phyloP scores from a whole-genome alignment of 2,329 filamentous ascomycete genomes.

The Davidsoniella eucalypti region DNA sequence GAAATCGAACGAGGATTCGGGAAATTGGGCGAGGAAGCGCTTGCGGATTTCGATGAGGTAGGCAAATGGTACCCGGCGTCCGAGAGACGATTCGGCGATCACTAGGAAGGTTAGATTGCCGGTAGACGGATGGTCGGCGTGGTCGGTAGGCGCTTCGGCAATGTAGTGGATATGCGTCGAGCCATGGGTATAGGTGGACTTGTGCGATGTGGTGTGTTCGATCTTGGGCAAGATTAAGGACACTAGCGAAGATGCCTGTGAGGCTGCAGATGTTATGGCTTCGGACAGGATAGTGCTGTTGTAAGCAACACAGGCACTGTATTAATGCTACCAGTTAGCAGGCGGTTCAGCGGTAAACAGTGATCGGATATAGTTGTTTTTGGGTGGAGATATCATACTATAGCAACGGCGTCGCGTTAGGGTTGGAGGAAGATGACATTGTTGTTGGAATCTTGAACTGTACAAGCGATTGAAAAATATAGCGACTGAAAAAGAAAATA shows the following conservation, averaged over 20 bases:
- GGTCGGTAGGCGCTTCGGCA: slow-evolving; percentile 59
- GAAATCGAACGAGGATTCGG: slow-evolving; percentile 52
- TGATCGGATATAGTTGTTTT: not conserved
- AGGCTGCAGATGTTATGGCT: slow-evolving; percentile 73
- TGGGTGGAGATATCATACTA: slow-evolving; percentile 37
- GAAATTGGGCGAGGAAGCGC: slow-evolving; percentile 61
- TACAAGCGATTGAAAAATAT: not conserved
- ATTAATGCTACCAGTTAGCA: slow-evolving; percentile 2
- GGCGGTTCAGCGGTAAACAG: not conserved
- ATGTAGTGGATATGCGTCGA: slow-evolving; percentile 92
- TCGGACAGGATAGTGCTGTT: slow-evolving; percentile 85
- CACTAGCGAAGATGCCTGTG: slow-evolving; percentile 70
- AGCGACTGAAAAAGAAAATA: no score
- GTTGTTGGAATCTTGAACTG: slow-evolving; percentile 24
- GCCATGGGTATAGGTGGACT: slow-evolving; percentile 88
- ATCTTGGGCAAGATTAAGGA: slow-evolving; percentile 94
- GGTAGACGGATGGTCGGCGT: slow-evolving; percentile 40
- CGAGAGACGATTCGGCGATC: slow-evolving; percentile 63
- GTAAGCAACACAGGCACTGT: slow-evolving; percentile 83
- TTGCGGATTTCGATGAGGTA: slow-evolving; percentile 84
- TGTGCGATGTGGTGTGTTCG: slow-evolving; percentile 60
- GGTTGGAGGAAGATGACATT: slow-evolving; percentile 58
- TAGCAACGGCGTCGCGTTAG: slow-evolving; percentile 46
- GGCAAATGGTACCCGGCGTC: slow-evolving; percentile 79
- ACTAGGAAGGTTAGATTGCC: slow-evolving; percentile 86